Evolutionary conservation across 352 stramenopile genomes (phyloP).

Genomic region (Globisporangium orthogonon): DNA sequence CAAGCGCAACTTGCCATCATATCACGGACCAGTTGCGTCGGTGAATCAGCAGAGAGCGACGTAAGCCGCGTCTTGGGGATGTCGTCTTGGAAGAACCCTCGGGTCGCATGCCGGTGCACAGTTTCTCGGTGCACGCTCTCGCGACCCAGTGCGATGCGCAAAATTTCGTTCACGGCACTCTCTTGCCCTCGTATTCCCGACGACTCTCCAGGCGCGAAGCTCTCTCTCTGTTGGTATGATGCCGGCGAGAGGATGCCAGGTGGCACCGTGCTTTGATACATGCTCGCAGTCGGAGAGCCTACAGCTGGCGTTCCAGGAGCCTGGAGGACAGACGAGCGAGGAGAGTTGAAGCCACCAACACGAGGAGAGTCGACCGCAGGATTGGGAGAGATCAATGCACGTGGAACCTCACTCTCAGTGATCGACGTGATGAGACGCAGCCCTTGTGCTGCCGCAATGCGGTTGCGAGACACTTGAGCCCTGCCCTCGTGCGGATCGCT

Average conservation of each 20-base stretch:
- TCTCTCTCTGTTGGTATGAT: constrained; percentile 80
- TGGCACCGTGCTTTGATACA: constrained; percentile 44
- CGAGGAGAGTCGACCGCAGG: constrained; percentile 80
- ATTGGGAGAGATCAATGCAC: constrained; percentile 80
- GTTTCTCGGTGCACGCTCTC: constrained; percentile 65
- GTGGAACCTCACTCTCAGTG: constrained; percentile 70
- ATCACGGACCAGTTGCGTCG: not conserved
- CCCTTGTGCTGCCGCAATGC: constrained; percentile 45
- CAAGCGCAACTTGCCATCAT: not conserved
- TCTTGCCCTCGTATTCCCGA: constrained; percentile 26
- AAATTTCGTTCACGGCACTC: constrained; percentile 35
- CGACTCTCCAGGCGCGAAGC: constrained; percentile 25
- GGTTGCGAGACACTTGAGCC: constrained; percentile 21
- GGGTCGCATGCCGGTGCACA: constrained; percentile 20
- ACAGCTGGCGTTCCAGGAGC: constrained; percentile 62
- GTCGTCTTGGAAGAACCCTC: constrained; percentile 20
- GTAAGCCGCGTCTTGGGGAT: constrained; percentile 28
- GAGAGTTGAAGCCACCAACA: constrained; percentile 67
- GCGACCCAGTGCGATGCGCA: constrained; percentile 70
- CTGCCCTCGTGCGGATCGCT: constrained; percentile 16
- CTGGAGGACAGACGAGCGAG: constrained; percentile 66
- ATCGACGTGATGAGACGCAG: constrained; percentile 82
- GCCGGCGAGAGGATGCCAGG: constrained; percentile 58
- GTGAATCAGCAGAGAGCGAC: constrained; percentile 18
- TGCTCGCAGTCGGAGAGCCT: constrained; percentile 32